A percentile compares a stretch with the other conserved stretches of the same genome.
Conservation (phyloP, 176 grass and related monocot species). For the Bromus sterilis region DNA sequence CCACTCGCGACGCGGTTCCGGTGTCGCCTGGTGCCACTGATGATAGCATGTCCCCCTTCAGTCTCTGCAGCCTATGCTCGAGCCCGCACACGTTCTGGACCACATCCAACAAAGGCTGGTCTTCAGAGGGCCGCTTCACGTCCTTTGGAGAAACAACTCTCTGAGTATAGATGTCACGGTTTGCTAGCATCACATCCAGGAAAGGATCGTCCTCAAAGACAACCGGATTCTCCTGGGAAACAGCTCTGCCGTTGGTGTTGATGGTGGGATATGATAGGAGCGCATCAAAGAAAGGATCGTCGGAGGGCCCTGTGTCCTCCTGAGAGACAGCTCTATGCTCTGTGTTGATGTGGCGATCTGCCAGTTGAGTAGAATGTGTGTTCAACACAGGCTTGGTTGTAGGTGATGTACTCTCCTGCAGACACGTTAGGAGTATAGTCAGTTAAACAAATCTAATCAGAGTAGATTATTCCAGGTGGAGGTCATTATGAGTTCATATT, state of each 20-base stretch:
- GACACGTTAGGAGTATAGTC: not conserved
- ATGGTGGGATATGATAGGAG: not conserved
- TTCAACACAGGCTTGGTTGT: not conserved
- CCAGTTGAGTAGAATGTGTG: constrained; percentile 2
- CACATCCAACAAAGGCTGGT: constrained; percentile 46
- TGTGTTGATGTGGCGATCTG: not conserved
- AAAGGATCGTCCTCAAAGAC: not conserved
- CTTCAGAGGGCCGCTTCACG: not conserved
- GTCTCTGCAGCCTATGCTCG: constrained; percentile 48
- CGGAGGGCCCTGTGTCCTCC: not conserved
- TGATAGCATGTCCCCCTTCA: constrained; percentile 54
- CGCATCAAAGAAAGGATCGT: constrained; percentile 40
- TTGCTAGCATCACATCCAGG: constrained; percentile 11
- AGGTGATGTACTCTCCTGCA: constrained; percentile 44
- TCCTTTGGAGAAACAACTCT: not conserved
- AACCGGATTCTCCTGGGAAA: not conserved
- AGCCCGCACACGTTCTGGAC: constrained; percentile 50
- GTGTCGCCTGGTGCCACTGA: not conserved
- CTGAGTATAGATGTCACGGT: not conserved
- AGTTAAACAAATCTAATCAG: not conserved
- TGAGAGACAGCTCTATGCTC: not conserved
- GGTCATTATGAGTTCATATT: not conserved
- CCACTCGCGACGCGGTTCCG: constrained; percentile 17
- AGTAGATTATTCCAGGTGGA: not conserved
- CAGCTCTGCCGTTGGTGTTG: not conserved